Conservation (phyloP, 2,329 filamentous ascomycete genomes). For the Furcasterigmium sp. region DNA sequence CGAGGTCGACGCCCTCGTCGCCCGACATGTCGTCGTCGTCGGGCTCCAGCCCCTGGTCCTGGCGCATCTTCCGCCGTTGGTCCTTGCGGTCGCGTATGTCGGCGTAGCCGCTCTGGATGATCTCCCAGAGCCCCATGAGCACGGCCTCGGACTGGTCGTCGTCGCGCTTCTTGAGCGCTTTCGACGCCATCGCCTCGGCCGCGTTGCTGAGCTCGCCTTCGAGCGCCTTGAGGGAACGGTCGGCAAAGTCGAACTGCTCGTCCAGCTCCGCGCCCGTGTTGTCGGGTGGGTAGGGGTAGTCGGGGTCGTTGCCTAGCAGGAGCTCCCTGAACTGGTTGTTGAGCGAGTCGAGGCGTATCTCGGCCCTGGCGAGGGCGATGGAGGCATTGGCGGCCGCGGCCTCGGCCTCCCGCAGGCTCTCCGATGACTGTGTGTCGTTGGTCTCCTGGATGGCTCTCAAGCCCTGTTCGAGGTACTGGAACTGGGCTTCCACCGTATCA, state of each 20-base stretch:
- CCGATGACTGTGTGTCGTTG: constrained; percentile 34
- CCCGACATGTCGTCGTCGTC: constrained; percentile 59
- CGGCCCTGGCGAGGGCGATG: constrained; percentile 31
- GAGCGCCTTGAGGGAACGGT: constrained; percentile 50
- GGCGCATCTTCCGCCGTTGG: constrained; percentile 45
- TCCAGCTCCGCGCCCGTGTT: constrained; percentile 52
- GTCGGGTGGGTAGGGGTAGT: constrained; percentile 53
- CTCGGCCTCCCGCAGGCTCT: constrained; percentile 16
- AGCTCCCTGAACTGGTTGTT: constrained; percentile 61
- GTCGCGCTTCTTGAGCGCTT: constrained; percentile 28
- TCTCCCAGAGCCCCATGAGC: constrained; percentile 51
- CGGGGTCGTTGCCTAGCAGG: constrained; percentile 41
- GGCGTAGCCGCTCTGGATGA: constrained; percentile 49
- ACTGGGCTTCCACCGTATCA: constrained; percentile 47
- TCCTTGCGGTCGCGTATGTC: constrained; percentile 49
- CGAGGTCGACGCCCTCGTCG: constrained; percentile 52
- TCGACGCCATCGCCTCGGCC: constrained; percentile 22
- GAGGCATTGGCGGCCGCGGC: constrained; percentile 15
- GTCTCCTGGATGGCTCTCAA: constrained; percentile 56
- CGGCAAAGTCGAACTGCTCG: constrained; percentile 64
- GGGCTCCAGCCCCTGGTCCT: constrained; percentile 51
- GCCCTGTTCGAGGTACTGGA: constrained; percentile 67
- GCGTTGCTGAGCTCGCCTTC: constrained; percentile 36
- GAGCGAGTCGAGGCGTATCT: constrained; percentile 53
- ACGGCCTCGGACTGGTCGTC: constrained; percentile 51